Evolutionary conservation across 2,329 filamentous ascomycete genomes (phyloP), one percentile per base, ranked within the genome.

Genomic region (Grosmannia clavigera): DNA sequence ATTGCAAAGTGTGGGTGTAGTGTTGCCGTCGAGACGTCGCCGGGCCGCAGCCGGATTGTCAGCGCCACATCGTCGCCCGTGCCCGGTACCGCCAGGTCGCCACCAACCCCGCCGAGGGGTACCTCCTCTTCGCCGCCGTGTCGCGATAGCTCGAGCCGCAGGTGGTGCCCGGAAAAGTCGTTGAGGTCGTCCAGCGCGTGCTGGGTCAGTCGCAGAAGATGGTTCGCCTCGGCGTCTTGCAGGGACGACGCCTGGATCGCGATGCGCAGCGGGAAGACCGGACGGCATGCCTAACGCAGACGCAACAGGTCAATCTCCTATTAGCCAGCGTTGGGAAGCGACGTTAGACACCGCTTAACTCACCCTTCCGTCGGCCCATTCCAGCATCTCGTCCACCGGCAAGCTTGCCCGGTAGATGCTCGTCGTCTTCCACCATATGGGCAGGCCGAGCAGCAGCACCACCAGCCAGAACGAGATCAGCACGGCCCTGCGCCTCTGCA

Each of bases 381-480:
- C 82, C 66, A 88, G 82, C 94, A 99, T 99, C 59, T 85, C 81
- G 69, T 87, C 81, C 65, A 96, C 73, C 5, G 94, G 94, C 66
- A 99, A 76, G 53, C 85, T 81, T 14, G 92, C 92, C 60, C 94
- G 83, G 72, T 95, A 92, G 60, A 97, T 95, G 0, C 88, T 87
- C 4, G 94, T 99, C 0, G 94, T 97, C 71, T 85, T 85, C 85
- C 90, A 95, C 94, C 94, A 99, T 81, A 95, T 86, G 61, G 94
- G 94, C 65, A 99, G 72, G 3, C 94, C 94, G 6, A 99, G 75
- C 35, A 87, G 81, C 7, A 95, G 70, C 7, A 95, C 89, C 46
- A 97, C 84, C 5, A 84, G 76, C 94, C 94, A 99, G 73, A 96
- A 97, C 10, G 92, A 92, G 63, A 88, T 71, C 63, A 99, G 85